These are phyloP conservation scores for Dalbergia cochinchinensis DNA, from an alignment of 306 rosid genomes.

Conservation along the genomic window DNA sequence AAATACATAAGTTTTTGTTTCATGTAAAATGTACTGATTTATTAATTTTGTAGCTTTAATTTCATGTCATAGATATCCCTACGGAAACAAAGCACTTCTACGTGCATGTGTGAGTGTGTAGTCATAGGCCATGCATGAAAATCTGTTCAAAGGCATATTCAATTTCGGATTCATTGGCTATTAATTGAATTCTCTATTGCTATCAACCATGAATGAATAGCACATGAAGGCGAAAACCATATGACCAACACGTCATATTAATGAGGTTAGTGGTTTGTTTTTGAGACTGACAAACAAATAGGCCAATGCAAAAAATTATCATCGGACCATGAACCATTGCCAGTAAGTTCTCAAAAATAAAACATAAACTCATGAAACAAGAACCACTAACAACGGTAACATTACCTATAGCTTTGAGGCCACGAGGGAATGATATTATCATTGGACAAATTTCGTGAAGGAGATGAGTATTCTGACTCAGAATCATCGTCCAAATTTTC, in stretches of 20 bases:
- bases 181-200: neutral
- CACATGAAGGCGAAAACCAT: neutral
- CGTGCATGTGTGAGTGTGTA: no score
- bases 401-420: conserved; percentile 76
- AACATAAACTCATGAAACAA: no score
- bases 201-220: neutral
- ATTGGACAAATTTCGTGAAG: conserved; percentile 39
- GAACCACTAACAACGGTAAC: neutral
- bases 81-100: neutral
- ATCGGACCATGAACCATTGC: no score
- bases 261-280: neutral
- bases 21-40: neutral
- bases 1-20: neutral
- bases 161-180: neutral
- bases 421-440: conserved; percentile 42
- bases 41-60: neutral
- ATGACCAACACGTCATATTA: conserved; percentile 4
- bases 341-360: neutral
- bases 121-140: neutral
- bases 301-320: neutral
- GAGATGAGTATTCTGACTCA: conserved; percentile 53
- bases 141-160: neutral
- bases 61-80: neutral
- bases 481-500: conserved; percentile 48
- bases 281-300: neutral